phyloP scores from a whole-genome alignment of 2,329 filamentous ascomycete species.

The Rosellinia necatrix region DNA sequence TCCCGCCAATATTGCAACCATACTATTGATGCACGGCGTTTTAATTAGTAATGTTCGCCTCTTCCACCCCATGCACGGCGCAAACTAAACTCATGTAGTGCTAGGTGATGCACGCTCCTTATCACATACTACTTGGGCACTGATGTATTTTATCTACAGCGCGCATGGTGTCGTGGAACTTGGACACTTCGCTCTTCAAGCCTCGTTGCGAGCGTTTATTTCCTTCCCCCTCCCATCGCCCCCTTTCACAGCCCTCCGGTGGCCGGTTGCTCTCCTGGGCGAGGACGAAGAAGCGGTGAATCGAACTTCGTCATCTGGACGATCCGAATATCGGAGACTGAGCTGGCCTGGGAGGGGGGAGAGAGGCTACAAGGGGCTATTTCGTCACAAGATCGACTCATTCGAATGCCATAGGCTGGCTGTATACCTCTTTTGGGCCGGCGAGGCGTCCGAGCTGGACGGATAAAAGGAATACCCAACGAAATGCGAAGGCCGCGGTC shows the following conservation, averaged over 20 bases:
- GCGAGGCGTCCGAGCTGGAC: not conserved
- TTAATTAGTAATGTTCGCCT: not conserved
- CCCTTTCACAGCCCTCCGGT: not conserved
- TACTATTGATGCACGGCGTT: constrained; percentile 9
- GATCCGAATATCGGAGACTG: constrained; percentile 1
- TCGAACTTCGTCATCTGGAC: not conserved
- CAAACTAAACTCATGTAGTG: constrained; percentile 18
- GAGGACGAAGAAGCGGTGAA: constrained; percentile 14
- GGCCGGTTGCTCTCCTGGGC: not conserved
- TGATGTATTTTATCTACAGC: constrained; percentile 1
- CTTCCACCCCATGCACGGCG: constrained; percentile 3
- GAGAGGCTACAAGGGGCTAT: constrained; percentile 7
- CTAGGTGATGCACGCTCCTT: constrained; percentile 5
- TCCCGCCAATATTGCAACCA: too few relatives aligned
- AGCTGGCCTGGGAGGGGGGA: not conserved
- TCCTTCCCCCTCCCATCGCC: too few relatives aligned
- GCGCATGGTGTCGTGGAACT: constrained; percentile 23
- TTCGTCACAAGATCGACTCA: too few relatives aligned
- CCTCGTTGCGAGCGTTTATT: not conserved
- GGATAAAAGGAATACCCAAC: too few relatives aligned
- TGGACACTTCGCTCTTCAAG: constrained; percentile 1
- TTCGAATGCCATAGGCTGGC: not conserved
- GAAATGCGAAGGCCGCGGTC: too few relatives aligned
- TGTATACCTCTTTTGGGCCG: too few relatives aligned
- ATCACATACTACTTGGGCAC: not conserved